Conservation (phyloP, 768 basidiomycete genomes). For the Rhodotorula kratochvilovae region DNA sequence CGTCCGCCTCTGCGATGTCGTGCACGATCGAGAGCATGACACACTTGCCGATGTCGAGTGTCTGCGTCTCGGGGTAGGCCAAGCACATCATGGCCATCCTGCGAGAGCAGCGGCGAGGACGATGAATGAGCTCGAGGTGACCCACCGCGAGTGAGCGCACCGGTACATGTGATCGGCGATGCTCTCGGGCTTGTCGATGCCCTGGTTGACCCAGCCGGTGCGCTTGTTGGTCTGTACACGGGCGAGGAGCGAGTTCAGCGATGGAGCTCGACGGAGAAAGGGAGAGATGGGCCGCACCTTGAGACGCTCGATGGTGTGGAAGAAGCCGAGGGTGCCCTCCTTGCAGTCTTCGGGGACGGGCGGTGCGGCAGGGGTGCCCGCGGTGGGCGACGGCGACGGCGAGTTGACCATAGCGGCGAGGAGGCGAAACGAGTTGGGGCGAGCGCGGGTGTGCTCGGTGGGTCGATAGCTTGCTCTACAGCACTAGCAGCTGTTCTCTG, state of each 20-base stretch:
- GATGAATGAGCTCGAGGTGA: not conserved
- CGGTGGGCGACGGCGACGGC: not conserved
- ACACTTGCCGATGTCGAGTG: constrained; percentile 68
- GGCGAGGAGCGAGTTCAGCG: not conserved
- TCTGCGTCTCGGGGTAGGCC: constrained; percentile 66
- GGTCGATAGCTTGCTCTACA: too few species aligned
- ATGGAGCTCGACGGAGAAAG: not conserved
- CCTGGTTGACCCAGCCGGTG: constrained; percentile 87
- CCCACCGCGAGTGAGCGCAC: constrained; percentile 1
- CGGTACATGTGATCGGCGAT: constrained; percentile 94
- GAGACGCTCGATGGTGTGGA: constrained; percentile 79
- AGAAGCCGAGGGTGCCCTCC: constrained; percentile 73
- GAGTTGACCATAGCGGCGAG: not conserved
- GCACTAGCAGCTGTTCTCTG: too few species aligned
- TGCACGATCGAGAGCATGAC: constrained; percentile 88
- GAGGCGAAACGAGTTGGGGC: not conserved
- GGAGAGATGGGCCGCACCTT: constrained; percentile 57
- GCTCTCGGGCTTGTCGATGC: constrained; percentile 52
- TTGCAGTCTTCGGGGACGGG: constrained; percentile 24
- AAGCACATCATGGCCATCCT: constrained; percentile 91
- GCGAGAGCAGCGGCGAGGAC: constrained; percentile 13
- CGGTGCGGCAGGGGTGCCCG: constrained; percentile 23
- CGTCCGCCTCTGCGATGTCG: constrained; percentile 89
- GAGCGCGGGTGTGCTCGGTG: too few species aligned
- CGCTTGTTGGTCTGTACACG: constrained; percentile 76